phyloP scores from a whole-genome alignment of 2,329 filamentous ascomycete species.

The Curvularia sp. region DNA sequence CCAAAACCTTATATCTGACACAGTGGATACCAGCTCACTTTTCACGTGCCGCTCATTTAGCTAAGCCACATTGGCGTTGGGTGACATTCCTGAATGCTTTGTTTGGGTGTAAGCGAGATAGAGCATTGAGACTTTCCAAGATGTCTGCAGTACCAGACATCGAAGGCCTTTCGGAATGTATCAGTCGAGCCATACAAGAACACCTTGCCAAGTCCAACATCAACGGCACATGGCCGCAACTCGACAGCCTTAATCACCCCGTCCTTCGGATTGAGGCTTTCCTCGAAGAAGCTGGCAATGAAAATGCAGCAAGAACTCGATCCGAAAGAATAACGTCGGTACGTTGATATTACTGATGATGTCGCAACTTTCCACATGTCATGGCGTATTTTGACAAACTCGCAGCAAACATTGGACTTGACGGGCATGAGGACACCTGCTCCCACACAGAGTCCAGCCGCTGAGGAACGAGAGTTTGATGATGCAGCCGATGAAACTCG shows the following conservation, averaged over 20 bases:
- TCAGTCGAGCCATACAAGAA: conserved; percentile 40
- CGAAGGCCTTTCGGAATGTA: conserved; percentile 42
- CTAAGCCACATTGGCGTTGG: conserved; percentile 9
- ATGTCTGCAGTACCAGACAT: conserved; percentile 32
- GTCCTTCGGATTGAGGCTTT: conserved; percentile 44
- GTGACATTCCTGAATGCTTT: conserved; percentile 2
- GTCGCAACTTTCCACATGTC: background rate
- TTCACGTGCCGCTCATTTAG: background rate
- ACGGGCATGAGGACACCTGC: conserved; percentile 34
- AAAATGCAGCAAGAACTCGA: conserved; percentile 16
- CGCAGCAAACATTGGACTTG: conserved; percentile 36
- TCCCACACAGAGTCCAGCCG: conserved; percentile 32
- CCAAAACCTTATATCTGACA: background rate
- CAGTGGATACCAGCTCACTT: conserved; percentile 1
- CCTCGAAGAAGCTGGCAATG: conserved; percentile 35
- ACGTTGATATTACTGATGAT: conserved; percentile 12
- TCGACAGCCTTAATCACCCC: conserved; percentile 31
- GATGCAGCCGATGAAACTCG: conserved; percentile 13
- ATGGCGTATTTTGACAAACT: conserved; percentile 15
- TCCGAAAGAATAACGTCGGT: conserved; percentile 41
- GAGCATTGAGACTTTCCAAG: background rate
- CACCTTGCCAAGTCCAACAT: conserved; percentile 36
- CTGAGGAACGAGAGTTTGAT: conserved; percentile 15
- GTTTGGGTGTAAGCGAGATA: background rate
- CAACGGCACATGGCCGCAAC: conserved; percentile 35